Evolutionary conservation across 441 rosid genomes (phyloP).

Genomic region (Corymbia calophylla): DNA sequence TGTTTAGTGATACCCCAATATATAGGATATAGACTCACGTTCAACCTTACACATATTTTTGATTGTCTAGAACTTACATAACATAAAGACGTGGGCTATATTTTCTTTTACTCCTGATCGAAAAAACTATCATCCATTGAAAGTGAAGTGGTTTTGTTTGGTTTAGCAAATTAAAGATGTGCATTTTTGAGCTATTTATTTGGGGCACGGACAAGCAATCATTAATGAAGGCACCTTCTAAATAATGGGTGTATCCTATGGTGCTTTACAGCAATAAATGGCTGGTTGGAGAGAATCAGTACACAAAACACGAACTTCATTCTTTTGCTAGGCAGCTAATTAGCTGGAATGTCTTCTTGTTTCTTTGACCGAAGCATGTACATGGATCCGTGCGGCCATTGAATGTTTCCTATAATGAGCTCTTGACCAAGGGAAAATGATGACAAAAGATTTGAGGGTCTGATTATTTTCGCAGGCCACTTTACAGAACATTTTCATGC

Average conservation of each 20-base stretch:
- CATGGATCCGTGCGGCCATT: background rate
- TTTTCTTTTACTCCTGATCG: background rate
- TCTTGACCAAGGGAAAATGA: background rate
- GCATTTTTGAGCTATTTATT: background rate
- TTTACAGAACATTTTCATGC: background rate
- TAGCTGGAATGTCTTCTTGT: background rate
- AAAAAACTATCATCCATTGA: background rate
- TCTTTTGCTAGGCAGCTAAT: background rate
- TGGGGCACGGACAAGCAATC: background rate
- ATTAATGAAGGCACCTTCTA: background rate
- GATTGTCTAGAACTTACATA: background rate
- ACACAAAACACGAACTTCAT: background rate
- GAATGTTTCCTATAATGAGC: background rate
- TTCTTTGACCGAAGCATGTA: background rate
- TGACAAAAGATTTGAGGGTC: background rate
- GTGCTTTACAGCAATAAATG: background rate
- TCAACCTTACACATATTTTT: background rate
- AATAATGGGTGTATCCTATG: background rate
- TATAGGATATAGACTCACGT: background rate
- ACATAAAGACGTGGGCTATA: background rate
- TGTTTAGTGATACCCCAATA: background rate
- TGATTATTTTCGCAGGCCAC: background rate
- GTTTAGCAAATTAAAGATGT: background rate
- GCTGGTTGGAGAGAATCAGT: background rate
- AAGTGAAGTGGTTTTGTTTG: background rate